These are phyloP conservation scores for Santalum album DNA, from an alignment of 164 flowering plant species.

Conservation along the genomic window DNA sequence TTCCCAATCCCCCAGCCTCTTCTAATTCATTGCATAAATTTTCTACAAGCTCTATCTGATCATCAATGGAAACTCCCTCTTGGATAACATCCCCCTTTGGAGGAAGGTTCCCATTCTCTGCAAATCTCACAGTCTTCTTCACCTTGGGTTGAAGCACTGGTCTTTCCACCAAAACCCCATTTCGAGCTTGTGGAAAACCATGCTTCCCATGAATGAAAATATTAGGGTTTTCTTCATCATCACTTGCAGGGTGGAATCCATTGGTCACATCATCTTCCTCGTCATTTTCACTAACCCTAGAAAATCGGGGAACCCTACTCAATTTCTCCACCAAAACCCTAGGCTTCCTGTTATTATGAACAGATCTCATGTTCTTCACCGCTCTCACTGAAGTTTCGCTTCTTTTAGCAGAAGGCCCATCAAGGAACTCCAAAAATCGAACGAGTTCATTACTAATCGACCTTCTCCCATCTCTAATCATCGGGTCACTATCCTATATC, in stretches of 20 bases:
- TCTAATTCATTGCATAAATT: constrained; percentile 12
- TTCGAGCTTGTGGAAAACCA: constrained; percentile 10
- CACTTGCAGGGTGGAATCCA: constrained; percentile 29
- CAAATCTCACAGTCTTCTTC: constrained; percentile 46
- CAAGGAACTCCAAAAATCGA: constrained; percentile 51
- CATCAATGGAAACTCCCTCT: constrained; percentile 22
- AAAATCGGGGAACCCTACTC: constrained; percentile 17
- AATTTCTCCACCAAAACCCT: constrained; percentile 26
- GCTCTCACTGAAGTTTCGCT: constrained; percentile 16
- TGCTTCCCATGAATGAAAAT: constrained; percentile 5
- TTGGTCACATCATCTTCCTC: constrained; percentile 27
- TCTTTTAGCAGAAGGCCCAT: constrained; percentile 34
- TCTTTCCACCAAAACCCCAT: constrained; percentile 21
- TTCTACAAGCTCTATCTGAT: constrained; percentile 17
- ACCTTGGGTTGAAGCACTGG: constrained; percentile 18
- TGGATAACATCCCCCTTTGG: constrained; percentile 16
- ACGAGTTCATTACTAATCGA: constrained; percentile 43
- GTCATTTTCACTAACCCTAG: constrained; percentile 22
- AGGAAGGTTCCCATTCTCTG: constrained; percentile 35
- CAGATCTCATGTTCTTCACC: constrained; percentile 27
- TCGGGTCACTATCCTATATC: constrained; percentile 40
- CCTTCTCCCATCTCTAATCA: constrained; percentile 54
- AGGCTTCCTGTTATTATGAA: constrained; percentile 15
- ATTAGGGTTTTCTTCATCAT: constrained; percentile 18
- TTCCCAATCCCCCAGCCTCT: constrained; percentile 13